These are phyloP conservation scores for Podospora pseudopauciseta DNA, from an alignment of 495 filamentous ascomycete genomes.

Conservation along the genomic window DNA sequence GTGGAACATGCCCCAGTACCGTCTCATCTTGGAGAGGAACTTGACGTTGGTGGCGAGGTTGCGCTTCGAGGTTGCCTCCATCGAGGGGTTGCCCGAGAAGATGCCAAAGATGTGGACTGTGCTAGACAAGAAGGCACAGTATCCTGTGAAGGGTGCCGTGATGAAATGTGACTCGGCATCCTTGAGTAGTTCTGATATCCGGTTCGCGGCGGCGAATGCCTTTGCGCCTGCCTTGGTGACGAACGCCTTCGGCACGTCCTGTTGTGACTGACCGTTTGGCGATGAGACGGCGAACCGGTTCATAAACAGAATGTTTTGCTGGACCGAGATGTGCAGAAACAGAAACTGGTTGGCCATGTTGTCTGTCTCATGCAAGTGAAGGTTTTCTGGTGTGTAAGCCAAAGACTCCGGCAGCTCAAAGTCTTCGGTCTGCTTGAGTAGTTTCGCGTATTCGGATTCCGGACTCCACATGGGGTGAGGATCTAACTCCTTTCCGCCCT, in stretches of 20 bases:
- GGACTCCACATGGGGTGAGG: conserved; percentile 73
- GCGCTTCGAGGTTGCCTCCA: conserved; percentile 75
- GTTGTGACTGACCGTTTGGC: conserved; percentile 61
- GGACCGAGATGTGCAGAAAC: conserved; percentile 85
- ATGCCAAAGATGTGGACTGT: conserved; percentile 90
- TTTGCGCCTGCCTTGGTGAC: conserved; percentile 69
- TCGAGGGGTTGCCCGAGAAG: conserved; percentile 69
- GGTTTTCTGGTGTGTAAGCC: conserved; percentile 73
- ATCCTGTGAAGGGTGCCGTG: conserved; percentile 87
- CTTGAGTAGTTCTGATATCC: conserved; percentile 79
- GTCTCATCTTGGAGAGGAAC: conserved; percentile 91
- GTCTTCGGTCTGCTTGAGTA: conserved; percentile 67
- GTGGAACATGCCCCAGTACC: conserved; percentile 96
- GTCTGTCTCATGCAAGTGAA: conserved; percentile 78
- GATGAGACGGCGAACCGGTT: conserved; percentile 81
- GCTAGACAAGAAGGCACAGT: conserved; percentile 88
- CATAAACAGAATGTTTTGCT: conserved; percentile 88
- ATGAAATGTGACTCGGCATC: conserved; percentile 75
- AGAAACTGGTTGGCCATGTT: conserved; percentile 87
- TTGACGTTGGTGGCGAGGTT: conserved; percentile 86
- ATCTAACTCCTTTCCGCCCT: conserved; percentile 83
- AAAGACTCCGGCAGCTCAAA: conserved; percentile 71
- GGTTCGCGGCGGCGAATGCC: conserved; percentile 83
- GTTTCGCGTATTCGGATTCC: conserved; percentile 66
- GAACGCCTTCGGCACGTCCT: conserved; percentile 77